These are phyloP conservation scores for Candida quercuum DNA, from an alignment of 805 yeast genomes.

Conservation along the genomic window DNA sequence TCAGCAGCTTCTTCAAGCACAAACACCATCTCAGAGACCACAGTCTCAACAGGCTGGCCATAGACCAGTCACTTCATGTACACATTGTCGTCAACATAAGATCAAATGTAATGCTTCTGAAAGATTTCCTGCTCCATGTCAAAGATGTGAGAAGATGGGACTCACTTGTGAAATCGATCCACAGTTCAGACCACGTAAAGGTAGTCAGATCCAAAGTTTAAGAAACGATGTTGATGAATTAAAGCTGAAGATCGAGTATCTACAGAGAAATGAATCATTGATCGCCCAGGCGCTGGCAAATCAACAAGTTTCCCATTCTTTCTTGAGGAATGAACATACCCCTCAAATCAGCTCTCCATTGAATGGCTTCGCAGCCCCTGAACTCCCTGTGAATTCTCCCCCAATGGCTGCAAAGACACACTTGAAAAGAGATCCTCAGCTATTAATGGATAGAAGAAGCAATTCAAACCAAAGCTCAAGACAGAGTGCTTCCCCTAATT, in stretches of 20 bases:
- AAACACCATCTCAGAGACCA: neutral
- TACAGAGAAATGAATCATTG: constrained; percentile 60
- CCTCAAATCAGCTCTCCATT: constrained; percentile 19
- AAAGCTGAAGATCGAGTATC: constrained; percentile 62
- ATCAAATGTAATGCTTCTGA: constrained; percentile 90
- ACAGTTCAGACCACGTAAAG: constrained; percentile 84
- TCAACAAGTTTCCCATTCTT: constrained; percentile 9
- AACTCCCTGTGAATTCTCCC: constrained; percentile 10
- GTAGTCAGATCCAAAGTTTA: constrained; percentile 80
- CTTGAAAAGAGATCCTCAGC: constrained; percentile 38
- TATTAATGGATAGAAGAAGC: constrained; percentile 30
- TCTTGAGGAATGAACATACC: constrained; percentile 10
- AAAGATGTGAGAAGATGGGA: constrained; percentile 76
- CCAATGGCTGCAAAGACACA: constrained; percentile 35
- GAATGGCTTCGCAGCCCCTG: constrained; percentile 5
- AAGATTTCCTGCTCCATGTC: constrained; percentile 75
- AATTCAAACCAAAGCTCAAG: constrained; percentile 17
- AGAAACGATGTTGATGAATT: constrained; percentile 82
- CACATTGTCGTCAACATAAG: constrained; percentile 92
- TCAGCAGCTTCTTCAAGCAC: neutral
- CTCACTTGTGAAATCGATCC: constrained; percentile 87
- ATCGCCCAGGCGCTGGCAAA: constrained; percentile 55
- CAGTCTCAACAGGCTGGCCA: constrained; percentile 44
- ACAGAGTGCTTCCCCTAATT: constrained; percentile 18
- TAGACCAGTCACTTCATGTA: constrained; percentile 88